These are phyloP conservation scores for Thymus mandschuricus DNA, from an alignment of 257 asterid species.

Conservation along the genomic window DNA sequence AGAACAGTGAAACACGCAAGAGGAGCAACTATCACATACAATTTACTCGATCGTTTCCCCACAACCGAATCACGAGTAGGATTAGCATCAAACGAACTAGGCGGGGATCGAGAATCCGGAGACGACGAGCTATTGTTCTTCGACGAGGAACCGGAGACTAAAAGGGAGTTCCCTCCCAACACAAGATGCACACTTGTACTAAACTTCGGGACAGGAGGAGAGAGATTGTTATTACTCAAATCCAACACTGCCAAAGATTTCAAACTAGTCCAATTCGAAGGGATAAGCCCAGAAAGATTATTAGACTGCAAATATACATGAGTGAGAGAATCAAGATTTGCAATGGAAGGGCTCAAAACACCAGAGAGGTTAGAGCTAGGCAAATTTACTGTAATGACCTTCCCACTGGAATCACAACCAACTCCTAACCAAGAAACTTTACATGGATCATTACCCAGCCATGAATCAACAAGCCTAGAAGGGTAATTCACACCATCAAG, in stretches of 20 bases:
- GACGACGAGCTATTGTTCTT: conserved; percentile 37
- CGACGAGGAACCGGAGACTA: conserved; percentile 46
- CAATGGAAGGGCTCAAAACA: conserved; percentile 65
- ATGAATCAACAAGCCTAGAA: conserved; percentile 60
- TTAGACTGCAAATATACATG: conserved; percentile 58
- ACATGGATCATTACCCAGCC: conserved; percentile 84
- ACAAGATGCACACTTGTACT: conserved; percentile 45
- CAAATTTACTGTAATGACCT: conserved; percentile 57
- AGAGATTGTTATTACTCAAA: conserved; percentile 64
- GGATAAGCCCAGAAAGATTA: conserved; percentile 65
- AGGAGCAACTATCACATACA: conserved; percentile 56
- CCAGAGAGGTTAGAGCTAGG: conserved; percentile 69
- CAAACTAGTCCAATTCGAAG: conserved; percentile 63
- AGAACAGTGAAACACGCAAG: conserved; percentile 53
- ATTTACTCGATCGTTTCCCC: conserved; percentile 40
- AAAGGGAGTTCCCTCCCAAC: conserved; percentile 54
- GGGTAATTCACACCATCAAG: conserved; percentile 83
- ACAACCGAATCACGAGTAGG: conserved; percentile 27
- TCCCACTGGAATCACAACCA: conserved; percentile 53
- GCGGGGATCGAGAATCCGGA: conserved; percentile 34
- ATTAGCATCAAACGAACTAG: conserved; percentile 26
- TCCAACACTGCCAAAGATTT: conserved; percentile 61
- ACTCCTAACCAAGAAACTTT: conserved; percentile 67
- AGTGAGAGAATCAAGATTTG: conserved; percentile 62
- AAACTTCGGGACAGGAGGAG: conserved; percentile 75